Evolutionary conservation across 805 yeast genomes (phyloP), one percentile per base, ranked within the genome.

Genomic region (Yueomyces sinensis): DNA sequence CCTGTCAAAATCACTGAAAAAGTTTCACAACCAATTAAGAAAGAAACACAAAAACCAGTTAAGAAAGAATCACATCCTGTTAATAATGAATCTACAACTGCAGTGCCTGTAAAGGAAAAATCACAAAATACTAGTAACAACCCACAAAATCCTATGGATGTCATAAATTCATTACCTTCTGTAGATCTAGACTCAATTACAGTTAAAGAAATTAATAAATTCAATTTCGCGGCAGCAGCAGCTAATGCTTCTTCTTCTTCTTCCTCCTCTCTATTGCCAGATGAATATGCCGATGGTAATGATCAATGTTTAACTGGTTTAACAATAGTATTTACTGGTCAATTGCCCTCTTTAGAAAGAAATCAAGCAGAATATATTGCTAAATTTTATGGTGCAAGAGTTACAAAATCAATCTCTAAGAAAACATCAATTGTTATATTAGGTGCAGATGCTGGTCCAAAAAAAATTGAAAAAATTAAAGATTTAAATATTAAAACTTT

Each of bases 381-480:
- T 4, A 77, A 82, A 46, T 68, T 70, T 42, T 84, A 89, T 49
- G 98, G 98, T 13, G 98, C 95, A 3, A 76, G 76, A 46, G 94
- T 89, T 14, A 82, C 93, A 4, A 75, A 82, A 45, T 72, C 94
- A 0, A 78, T 89, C 18, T 81, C 91, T 37, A 74, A 83, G 9
- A 82, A 79, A 48, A 91, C 98, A 1, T 72, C 84, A 17, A 65
- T 86, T 31, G 94, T 89, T 2, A 96, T 91, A 1, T 65, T 91
- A 22, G 98, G 98, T 6, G 84, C 70, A 34, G 96, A 91, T 44
- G 97, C 98, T 2, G 98, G 98, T 1, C 96, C 97, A 2, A 75
- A 84, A n/a, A 91, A 91, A 56, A 74, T 91, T 30, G 72, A 73
- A 46, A 82, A 77, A 49, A 89, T 93, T 43, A 77, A 73, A 46